Conservation (phyloP, 495 filamentous ascomycete species). For the Amphirosellinia nigrospora region DNA sequence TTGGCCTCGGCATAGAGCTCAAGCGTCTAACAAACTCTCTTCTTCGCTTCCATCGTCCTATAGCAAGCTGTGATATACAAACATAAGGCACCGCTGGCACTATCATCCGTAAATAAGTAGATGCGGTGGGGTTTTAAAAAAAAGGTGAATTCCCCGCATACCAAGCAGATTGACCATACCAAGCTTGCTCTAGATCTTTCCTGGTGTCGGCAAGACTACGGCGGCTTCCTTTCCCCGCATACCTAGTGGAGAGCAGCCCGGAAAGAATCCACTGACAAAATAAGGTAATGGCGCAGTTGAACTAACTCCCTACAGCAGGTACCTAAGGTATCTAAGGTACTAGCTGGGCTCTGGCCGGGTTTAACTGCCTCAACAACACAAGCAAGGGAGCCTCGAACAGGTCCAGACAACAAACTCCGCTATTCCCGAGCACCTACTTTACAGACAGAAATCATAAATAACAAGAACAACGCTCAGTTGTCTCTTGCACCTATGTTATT, state of each 20-base stretch:
- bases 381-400: background rate
- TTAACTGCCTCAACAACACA: background rate
- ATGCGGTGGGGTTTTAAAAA: background rate
- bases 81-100: background rate
- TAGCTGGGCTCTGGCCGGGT: background rate
- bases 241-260: background rate
- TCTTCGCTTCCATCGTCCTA: background rate
- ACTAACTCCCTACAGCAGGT: background rate
- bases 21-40: background rate
- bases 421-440: too few relatives aligned
- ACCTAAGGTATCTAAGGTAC: background rate
- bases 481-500: background rate
- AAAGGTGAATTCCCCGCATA: slow-evolving; percentile 14
- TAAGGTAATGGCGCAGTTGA: background rate
- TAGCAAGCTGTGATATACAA: background rate
- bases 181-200: background rate
- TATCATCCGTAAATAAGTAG: background rate
- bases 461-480: too few relatives aligned
- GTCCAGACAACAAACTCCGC: background rate
- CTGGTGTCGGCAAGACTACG: slow-evolving; percentile 16
- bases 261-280: background rate
- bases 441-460: too few relatives aligned
- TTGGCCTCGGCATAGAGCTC: slow-evolving; percentile 9
- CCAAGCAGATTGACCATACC: background rate
- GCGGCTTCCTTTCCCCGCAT: slow-evolving; percentile 25